These are phyloP conservation scores for Sarocladium oryzae DNA, from an alignment of 2,329 filamentous ascomycete genomes.

Conservation along the genomic window DNA sequence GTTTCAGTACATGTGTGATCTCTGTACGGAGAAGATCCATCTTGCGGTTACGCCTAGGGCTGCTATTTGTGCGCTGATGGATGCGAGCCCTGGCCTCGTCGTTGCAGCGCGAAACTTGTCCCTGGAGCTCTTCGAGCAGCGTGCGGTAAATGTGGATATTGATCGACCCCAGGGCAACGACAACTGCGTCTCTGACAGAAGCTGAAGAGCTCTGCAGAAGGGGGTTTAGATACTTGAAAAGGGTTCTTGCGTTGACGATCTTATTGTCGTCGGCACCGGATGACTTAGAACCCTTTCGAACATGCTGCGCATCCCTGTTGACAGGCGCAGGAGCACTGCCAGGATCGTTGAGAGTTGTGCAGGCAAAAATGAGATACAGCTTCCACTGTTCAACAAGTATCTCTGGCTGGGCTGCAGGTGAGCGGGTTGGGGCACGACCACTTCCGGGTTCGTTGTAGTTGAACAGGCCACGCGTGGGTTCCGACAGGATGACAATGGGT, in stretches of 20 bases:
- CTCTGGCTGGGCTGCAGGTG: conserved; percentile 69
- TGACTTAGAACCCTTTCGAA: conserved; percentile 70
- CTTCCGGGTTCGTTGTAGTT: conserved; percentile 55
- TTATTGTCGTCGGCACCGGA: conserved; percentile 55
- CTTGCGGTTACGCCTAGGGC: conserved; percentile 70
- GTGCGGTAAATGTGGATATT: conserved; percentile 91
- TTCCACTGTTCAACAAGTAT: conserved; percentile 97
- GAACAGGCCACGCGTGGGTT: conserved; percentile 60
- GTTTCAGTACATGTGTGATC: conserved; percentile 91
- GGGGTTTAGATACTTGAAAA: conserved; percentile 89
- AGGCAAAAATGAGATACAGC: conserved; percentile 92
- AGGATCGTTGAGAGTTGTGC: conserved; percentile 84
- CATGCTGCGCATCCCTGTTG: conserved; percentile 61
- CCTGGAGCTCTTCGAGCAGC: conserved; percentile 81
- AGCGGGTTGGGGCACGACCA: conserved; percentile 43
- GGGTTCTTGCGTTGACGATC: conserved; percentile 77
- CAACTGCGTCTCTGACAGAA: conserved; percentile 82
- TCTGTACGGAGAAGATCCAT: conserved; percentile 87
- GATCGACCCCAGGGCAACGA: conserved; percentile 86
- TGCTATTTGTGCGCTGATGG: conserved; percentile 80
- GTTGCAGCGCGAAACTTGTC: conserved; percentile 77
- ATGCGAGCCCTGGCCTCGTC: conserved; percentile 82
- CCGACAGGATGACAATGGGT: conserved; percentile 70
- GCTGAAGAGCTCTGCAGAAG: conserved; percentile 73
- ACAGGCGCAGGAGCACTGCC: conserved; percentile 43